These are phyloP conservation scores for Hibiscus trionum DNA, from an alignment of 345 rosid genomes.

Conservation along the genomic window DNA sequence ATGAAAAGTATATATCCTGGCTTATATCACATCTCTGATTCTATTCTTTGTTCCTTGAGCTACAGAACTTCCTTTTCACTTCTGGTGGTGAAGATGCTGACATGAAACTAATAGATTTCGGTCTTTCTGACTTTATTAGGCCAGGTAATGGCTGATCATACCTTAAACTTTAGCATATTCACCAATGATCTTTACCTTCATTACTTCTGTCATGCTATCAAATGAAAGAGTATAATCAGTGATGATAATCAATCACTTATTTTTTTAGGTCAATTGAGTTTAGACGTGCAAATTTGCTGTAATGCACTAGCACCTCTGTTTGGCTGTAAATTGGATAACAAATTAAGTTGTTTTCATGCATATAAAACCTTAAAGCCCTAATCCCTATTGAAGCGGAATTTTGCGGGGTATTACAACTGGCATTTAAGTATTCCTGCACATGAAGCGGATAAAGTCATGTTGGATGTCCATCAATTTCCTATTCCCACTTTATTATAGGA, in stretches of 20 bases:
- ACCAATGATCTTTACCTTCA: background rate
- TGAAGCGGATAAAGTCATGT: background rate
- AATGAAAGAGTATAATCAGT: background rate
- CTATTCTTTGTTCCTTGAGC: conserved; percentile 10
- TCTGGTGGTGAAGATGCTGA: conserved; percentile 55
- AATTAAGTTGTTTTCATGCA: background rate
- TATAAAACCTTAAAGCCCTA: background rate
- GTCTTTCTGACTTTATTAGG: conserved; percentile 75
- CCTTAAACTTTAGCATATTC: background rate
- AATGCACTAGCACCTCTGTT: background rate
- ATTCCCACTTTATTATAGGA: background rate
- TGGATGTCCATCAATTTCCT: background rate
- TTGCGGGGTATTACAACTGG: background rate
- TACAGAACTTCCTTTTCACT: conserved; percentile 70
- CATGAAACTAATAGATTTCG: conserved; percentile 78
- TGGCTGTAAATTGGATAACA: background rate
- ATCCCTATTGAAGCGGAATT: background rate
- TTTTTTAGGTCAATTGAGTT: background rate
- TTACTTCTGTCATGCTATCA: background rate
- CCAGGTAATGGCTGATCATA: conserved; percentile 42
- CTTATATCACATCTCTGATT: conserved; percentile 9
- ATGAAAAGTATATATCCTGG: background rate
- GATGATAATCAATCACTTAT: background rate
- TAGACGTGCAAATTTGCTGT: background rate
- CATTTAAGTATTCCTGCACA: background rate